Base-by-base conservation (phyloP, 2,329 filamentous ascomycete genomes). In the Pseudogymnoascus pannorum region DNA sequence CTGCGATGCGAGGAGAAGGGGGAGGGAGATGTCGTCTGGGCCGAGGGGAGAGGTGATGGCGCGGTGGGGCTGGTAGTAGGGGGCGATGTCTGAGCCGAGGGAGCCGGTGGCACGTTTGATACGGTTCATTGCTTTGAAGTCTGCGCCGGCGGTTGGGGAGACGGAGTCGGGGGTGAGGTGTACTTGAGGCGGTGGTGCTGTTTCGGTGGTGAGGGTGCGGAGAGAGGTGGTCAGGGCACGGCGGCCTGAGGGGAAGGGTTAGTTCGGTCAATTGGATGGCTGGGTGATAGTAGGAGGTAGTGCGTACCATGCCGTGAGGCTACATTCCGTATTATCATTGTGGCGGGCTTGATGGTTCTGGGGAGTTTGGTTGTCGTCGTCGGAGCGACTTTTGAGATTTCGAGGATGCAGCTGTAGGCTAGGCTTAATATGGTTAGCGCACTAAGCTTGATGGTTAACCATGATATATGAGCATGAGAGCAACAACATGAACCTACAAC, bases 1-100 rank as follows among this genome's bases (percentile, higher is more conserved):
- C 76, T 96, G 91, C 31, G 88, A 86, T 51, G 92, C 90, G 79
- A 96, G 87, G 65, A 99, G 84, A 64, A 96, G 82, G 78, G 97
- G 92, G 63, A 99, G 85, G 57, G 92, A 92, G 64, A 97, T 83
- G 70, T 97, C 89, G 72, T 87, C 81, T 22, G 91, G 87, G 38
- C 76, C 76, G 1, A 92, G 92, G 3, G 94, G 92, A 71, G 91
- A 81, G 62, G 76, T 78, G 65, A 92, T 77, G 60, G 95, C 77
- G 61, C 84, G 78, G 66, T 82, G 79, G 3, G 89, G 88, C 63
- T 82, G 74, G 75, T 93, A 92, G 63, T 82, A 79, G 42, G 77
- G 76, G 61, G 77, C 72, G 7, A 84, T 72, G 1, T 67, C 31
- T 6, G 81, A 77, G 6, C 84, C 84, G 2, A 85, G 66, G n/a